These are phyloP conservation scores for Magnaporthales sp. DNA, from an alignment of 2,329 filamentous ascomycete genomes.

Conservation along the genomic window DNA sequence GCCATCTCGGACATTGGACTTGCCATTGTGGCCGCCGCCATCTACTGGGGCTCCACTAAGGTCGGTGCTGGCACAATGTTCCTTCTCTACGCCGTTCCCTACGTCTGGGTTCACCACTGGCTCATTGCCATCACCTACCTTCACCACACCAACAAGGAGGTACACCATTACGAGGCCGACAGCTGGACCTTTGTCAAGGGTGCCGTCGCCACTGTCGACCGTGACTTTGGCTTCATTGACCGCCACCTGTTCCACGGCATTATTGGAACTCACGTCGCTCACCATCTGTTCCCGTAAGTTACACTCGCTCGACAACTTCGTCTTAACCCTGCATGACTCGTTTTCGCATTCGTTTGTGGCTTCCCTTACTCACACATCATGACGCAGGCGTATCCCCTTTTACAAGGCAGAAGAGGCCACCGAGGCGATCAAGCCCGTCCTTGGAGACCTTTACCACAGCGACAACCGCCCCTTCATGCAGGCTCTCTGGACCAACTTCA, in stretches of 20 bases:
- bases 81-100: constrained; percentile 54
- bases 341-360: constrained; percentile 2
- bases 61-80: constrained; percentile 49
- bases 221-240: constrained; percentile 56
- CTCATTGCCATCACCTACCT: constrained; percentile 73
- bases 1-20: constrained; percentile 53
- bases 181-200: constrained; percentile 56
- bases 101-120: constrained; percentile 98
- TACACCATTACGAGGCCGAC: constrained; percentile 50
- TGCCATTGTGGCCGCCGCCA: constrained; percentile 34
- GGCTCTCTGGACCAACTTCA: constrained; percentile 36
- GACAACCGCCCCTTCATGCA: constrained; percentile 34
- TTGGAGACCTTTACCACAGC: constrained; percentile 43
- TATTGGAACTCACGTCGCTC: constrained; percentile 55
- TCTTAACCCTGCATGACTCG: neutral
- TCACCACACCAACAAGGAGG: constrained; percentile 57
- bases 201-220: constrained; percentile 54
- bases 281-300: constrained; percentile 49
- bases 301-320: neutral
- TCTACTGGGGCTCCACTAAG: constrained; percentile 42
- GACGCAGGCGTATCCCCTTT: constrained; percentile 42
- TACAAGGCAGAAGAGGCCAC: constrained; percentile 54
- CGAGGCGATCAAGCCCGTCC: constrained; percentile 44
- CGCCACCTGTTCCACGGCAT: constrained; percentile 59
- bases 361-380: neutral